Evolutionary conservation across 2,329 filamentous ascomycete genomes (phyloP).

Genomic region (Fusarium abutilonis): DNA sequence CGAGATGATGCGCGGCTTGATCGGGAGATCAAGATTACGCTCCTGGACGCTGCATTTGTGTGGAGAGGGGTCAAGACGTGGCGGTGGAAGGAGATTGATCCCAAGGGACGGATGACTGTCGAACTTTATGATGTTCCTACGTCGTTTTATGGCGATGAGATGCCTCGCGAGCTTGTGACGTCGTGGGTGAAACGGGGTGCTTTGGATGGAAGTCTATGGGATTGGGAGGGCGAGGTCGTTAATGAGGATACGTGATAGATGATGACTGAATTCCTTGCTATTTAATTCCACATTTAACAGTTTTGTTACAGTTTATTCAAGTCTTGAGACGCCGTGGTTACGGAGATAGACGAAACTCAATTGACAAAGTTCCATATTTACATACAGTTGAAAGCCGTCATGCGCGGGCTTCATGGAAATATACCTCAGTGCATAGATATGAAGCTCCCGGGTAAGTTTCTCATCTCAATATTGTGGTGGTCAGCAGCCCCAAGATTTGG

Average conservation of each 20-base stretch:
- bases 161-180: constrained; percentile 51
- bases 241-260: background rate
- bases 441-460: constrained; percentile 24
- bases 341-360: too few relatives aligned
- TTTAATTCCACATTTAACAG: too few relatives aligned
- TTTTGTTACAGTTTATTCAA: too few relatives aligned
- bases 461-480: constrained; percentile 1
- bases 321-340: too few relatives aligned
- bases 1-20: constrained; percentile 43
- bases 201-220: constrained; percentile 54
- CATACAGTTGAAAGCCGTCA: too few relatives aligned
- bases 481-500: constrained; percentile 18
- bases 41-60: constrained; percentile 46
- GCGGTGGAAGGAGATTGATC: constrained; percentile 51
- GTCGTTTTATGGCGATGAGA: constrained; percentile 53
- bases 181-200: constrained; percentile 54
- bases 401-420: background rate
- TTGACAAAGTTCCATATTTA: too few relatives aligned
- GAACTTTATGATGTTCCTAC: constrained; percentile 53
- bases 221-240: constrained; percentile 45
- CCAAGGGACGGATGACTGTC: constrained; percentile 51
- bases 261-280: too few relatives aligned
- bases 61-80: constrained; percentile 42
- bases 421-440: too few relatives aligned
- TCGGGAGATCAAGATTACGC: constrained; percentile 46